phyloP scores from a whole-genome alignment of 257 asterid genomes.

The Rubia yunnanensis region DNA sequence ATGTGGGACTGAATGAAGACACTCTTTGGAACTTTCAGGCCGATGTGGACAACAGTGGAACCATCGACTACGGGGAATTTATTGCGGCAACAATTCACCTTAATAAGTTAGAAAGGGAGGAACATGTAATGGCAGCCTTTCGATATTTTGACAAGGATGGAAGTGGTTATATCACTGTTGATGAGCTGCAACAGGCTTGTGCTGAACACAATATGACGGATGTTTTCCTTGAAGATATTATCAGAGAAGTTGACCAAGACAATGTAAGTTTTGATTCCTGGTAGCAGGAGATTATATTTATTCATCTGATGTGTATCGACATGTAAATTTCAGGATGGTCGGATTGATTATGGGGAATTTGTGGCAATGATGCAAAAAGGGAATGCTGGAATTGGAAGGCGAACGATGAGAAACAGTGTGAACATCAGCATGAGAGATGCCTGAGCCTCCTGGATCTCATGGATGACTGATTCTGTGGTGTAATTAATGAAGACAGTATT shows the following conservation, averaged over 20 bases:
- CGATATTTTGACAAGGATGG: constrained; percentile 79
- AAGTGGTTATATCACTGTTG: constrained; percentile 81
- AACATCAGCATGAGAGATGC: constrained; percentile 45
- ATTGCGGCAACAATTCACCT: constrained; percentile 78
- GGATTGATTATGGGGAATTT: constrained; percentile 45
- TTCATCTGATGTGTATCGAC: too few species aligned
- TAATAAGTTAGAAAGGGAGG: constrained; percentile 77
- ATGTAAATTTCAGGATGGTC: constrained; percentile 34
- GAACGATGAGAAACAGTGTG: constrained; percentile 42
- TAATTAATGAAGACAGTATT: too few species aligned
- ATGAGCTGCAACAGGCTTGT: constrained; percentile 91
- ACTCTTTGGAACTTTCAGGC: constrained; percentile 38
- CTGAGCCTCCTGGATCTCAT: too few species aligned
- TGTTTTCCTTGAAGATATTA: constrained; percentile 57
- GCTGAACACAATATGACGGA: constrained; percentile 63
- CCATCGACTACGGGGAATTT: constrained; percentile 79
- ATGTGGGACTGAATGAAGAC: neutral
- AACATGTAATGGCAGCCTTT: constrained; percentile 74
- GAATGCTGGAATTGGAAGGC: constrained; percentile 40
- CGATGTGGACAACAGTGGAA: constrained; percentile 83
- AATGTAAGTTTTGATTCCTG: constrained; percentile 37
- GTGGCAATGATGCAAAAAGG: constrained; percentile 54
- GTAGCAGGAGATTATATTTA: too few species aligned
- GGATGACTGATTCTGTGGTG: neutral
- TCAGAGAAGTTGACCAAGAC: constrained; percentile 79